Conservation (phyloP, 2,329 filamentous ascomycete species). For the Shiraia bambusicola region DNA sequence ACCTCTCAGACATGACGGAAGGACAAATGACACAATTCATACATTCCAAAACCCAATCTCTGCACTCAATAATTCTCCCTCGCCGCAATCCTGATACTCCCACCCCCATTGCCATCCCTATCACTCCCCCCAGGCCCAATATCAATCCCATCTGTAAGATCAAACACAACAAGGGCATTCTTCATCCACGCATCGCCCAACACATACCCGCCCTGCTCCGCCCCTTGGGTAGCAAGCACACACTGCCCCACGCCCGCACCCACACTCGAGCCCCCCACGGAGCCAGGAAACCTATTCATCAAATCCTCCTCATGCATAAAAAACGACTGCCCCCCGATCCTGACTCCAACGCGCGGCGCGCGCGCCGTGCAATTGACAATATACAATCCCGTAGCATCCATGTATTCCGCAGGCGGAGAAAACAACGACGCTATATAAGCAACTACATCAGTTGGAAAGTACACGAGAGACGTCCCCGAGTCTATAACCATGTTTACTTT, state of each 20-base stretch:
- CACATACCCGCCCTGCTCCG: conserved; percentile 16
- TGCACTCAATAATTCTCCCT: conserved; percentile 14
- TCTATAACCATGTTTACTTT: conserved; percentile 25
- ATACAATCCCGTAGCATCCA: conserved; percentile 8
- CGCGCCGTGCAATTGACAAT: conserved; percentile 17
- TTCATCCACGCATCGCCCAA: conserved; percentile 51
- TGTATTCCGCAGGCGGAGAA: conserved; percentile 18
- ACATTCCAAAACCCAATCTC: too few relatives aligned
- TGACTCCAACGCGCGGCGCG: conserved; percentile 22
- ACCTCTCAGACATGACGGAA: too few relatives aligned
- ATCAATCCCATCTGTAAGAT: conserved; percentile 37
- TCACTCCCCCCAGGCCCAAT: neutral
- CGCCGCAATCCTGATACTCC: conserved; percentile 42
- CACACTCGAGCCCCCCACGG: conserved; percentile 8
- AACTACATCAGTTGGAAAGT: conserved; percentile 21
- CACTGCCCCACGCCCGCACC: conserved; percentile 8
- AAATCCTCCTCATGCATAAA: conserved; percentile 20
- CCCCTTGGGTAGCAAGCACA: conserved; percentile 21
- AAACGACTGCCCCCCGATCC: conserved; percentile 16
- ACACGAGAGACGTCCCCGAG: conserved; percentile 27
- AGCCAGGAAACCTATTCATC: conserved; percentile 14
- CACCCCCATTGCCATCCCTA: conserved; percentile 27
- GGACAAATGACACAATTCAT: too few relatives aligned
- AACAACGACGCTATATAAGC: conserved; percentile 23
- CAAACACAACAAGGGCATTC: conserved; percentile 52